Conservation (phyloP, 352 stramenopile genomes). For the Phytophthora sansomeana region DNA sequence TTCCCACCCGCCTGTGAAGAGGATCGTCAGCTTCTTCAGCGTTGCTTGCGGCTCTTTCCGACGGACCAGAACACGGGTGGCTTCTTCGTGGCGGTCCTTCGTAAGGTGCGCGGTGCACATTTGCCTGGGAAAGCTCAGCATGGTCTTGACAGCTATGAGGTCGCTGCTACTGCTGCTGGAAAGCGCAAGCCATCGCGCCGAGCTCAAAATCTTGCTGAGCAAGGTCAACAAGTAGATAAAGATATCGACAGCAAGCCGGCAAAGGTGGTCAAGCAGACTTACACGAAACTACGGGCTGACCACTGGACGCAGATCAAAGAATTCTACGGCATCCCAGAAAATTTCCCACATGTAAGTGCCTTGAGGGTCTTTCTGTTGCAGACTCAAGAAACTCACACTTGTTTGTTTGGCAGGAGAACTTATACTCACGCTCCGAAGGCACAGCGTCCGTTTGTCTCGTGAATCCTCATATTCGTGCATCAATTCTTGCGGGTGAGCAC, state of each 20-base stretch:
- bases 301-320: constrained; percentile 65
- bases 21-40: constrained; percentile 24
- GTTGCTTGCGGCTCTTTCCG: constrained; percentile 92
- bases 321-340: constrained; percentile 75
- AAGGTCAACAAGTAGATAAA: constrained; percentile 2
- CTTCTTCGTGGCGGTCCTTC: constrained; percentile 98
- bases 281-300: constrained; percentile 56
- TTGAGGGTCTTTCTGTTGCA: background rate
- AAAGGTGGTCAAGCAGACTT: constrained; percentile 48
- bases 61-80: constrained; percentile 98
- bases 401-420: constrained; percentile 44
- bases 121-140: constrained; percentile 45
- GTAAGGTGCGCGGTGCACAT: constrained; percentile 57
- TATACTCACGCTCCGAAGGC: constrained; percentile 73
- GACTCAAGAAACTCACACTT: background rate
- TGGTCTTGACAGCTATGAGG: constrained; percentile 59
- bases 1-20: constrained; percentile 88
- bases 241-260: constrained; percentile 20
- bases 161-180: constrained; percentile 37
- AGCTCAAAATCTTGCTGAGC: constrained; percentile 20
- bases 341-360: constrained; percentile 56
- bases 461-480: constrained; percentile 52
- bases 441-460: constrained; percentile 75
- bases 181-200: constrained; percentile 27
- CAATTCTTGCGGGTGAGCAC: constrained; percentile 64